These are phyloP conservation scores for Fusarium cyanostomum DNA, from an alignment of 2,329 filamentous ascomycete species.

Conservation along the genomic window DNA sequence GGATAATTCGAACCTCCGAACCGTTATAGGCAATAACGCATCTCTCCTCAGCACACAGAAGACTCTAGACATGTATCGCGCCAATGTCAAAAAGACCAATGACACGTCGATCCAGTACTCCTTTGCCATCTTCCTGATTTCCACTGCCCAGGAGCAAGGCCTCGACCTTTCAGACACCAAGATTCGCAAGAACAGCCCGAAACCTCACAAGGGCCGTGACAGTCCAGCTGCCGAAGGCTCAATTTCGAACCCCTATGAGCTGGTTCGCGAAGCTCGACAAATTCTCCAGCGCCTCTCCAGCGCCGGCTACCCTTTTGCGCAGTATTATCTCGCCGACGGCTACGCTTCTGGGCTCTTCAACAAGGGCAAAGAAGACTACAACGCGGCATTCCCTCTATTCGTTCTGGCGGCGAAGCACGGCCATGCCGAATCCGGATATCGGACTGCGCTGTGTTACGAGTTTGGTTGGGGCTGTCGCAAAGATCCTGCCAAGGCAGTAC, in stretches of 20 bases:
- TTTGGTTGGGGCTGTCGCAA: constrained; percentile 97
- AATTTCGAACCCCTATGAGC: constrained; percentile 67
- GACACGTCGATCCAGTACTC: constrained; percentile 93
- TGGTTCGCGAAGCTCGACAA: constrained; percentile 86
- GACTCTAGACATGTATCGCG: constrained; percentile 96
- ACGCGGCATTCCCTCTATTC: constrained; percentile 91
- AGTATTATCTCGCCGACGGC: constrained; percentile 96
- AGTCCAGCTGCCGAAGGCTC: constrained; percentile 57
- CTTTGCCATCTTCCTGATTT: constrained; percentile 93
- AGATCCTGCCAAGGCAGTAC: constrained; percentile 89
- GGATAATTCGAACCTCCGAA: constrained; percentile 83
- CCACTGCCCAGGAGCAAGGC: constrained; percentile 83
- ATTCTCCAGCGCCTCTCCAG: constrained; percentile 89
- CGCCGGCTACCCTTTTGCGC: constrained; percentile 92
- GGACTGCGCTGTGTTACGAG: constrained; percentile 93
- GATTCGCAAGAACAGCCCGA: constrained; percentile 57
- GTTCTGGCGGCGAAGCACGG: constrained; percentile 95
- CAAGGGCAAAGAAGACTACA: constrained; percentile 92
- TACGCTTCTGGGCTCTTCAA: constrained; percentile 94
- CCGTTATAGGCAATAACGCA: constrained; percentile 85
- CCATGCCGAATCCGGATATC: constrained; percentile 94
- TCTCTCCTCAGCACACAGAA: constrained; percentile 91
- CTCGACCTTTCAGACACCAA: constrained; percentile 60
- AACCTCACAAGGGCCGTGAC: constrained; percentile 57
- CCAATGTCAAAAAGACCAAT: constrained; percentile 96